phyloP scores from a whole-genome alignment of 352 stramenopile species.

The Phytopythium helicoides region DNA sequence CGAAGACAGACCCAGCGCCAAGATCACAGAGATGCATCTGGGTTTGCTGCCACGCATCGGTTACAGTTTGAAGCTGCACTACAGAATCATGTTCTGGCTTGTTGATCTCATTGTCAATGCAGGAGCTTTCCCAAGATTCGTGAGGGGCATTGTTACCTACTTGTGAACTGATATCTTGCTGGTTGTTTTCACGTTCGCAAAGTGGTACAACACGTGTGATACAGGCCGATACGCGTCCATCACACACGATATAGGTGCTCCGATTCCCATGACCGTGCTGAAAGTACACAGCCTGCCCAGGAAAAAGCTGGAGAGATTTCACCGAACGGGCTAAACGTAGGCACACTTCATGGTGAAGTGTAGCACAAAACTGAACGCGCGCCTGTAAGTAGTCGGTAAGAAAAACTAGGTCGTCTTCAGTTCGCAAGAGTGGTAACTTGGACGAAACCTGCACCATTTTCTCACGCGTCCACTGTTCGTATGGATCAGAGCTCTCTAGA shows the following conservation, averaged over 20 bases:
- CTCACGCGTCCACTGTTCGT: background rate
- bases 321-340: constrained; percentile 30
- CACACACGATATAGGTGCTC: constrained; percentile 4
- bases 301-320: background rate
- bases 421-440: constrained; percentile 14
- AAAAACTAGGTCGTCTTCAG: constrained; percentile 32
- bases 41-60: constrained; percentile 13
- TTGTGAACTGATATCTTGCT: background rate
- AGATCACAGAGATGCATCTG: constrained; percentile 28
- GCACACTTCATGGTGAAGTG: constrained; percentile 33
- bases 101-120: background rate
- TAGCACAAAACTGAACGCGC: constrained; percentile 35
- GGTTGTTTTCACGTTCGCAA: background rate
- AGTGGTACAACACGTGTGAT: constrained; percentile 1
- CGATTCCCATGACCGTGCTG: constrained; percentile 9
- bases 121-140: background rate
- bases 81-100: background rate
- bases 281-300: constrained; percentile 6
- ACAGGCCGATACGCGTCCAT: constrained; percentile 1
- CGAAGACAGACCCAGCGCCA: constrained; percentile 22
- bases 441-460: constrained; percentile 25
- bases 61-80: background rate
- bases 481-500: background rate
- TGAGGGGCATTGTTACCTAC: background rate
- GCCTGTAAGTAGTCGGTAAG: constrained; percentile 46